Base-by-base conservation (phyloP, 2,329 filamentous ascomycete genomes). In the Trichoderma cornu-damae region DNA sequence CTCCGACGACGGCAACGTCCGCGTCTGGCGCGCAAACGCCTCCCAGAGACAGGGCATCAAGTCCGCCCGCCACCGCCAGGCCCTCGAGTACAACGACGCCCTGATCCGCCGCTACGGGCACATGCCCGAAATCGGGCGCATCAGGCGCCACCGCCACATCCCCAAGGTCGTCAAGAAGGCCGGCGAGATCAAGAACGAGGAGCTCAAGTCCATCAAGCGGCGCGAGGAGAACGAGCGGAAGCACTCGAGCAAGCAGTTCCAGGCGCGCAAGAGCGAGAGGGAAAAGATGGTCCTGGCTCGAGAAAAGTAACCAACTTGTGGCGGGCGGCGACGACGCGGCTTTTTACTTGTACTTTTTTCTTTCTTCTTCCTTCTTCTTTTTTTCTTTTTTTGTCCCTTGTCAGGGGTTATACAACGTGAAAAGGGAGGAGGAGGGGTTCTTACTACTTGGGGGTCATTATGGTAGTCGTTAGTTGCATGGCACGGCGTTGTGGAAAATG, bases 121-220 rank as follows among this genome's bases (percentile, higher is more conserved):
- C 72, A 96, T 99, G 92, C 94, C 94, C 49, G 93, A 99, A 74
- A 89, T 99, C 64, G 84, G 85, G 66, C 84, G 95, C 55, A 99
- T 99, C 72, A 87, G 87, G 67, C 83, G 91, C 52, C 94, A 99
- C 73, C 84, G 94, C 61, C 94, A 97, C 74, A 76, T 96, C 61
- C 94, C 94, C 18, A 90, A 91, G 79, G 85, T 91, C 58, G 85
- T 97, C 63, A 96, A 96, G 86, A 97, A 96, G 83, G 93, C 93
- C 3, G 85, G 82, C 48, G 89, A 96, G 78, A 97, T 97, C 75
- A 99, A 99, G 84, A 77, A 77, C 58, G 90, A 95, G 69, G 94
- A 97, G 73, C 72, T 96, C 66, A 85, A 85, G 72, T 83, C 89
- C 32, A 88, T 96, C 71, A 96, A 96, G 84, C 81, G 90, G 66